Conservation (phyloP, 1,284 basidiomycete genomes). For the Quambalaria eucalypti region DNA sequence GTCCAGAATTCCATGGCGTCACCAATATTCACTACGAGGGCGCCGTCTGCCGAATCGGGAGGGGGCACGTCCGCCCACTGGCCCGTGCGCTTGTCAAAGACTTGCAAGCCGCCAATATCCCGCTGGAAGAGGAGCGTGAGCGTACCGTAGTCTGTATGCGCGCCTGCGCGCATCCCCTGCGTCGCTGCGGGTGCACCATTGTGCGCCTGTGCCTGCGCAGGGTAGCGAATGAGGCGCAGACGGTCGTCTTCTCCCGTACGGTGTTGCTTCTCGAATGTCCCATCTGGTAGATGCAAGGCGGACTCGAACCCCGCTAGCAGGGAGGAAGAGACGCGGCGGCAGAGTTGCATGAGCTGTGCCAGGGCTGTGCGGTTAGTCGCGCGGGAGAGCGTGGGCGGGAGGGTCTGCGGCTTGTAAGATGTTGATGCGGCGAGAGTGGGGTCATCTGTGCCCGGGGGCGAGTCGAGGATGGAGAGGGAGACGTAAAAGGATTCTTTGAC, state of each 20-base stretch:
- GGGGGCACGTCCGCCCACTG: constrained; percentile 63
- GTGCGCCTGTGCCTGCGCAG: constrained; percentile 6
- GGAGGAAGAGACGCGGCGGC: constrained; percentile 15
- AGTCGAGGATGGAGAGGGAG: constrained; percentile 2
- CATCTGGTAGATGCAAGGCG: constrained; percentile 14
- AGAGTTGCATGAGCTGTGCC: constrained; percentile 17
- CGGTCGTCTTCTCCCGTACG: constrained; percentile 25
- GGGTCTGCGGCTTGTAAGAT: constrained; percentile 4
- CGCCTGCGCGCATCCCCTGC: constrained; percentile 27
- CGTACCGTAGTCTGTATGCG: constrained; percentile 63
- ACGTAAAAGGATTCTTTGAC: constrained; percentile 39
- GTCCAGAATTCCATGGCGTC: constrained; percentile 57
- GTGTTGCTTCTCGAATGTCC: constrained; percentile 16
- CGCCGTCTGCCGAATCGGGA: constrained; percentile 67
- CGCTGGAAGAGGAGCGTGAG: constrained; percentile 78
- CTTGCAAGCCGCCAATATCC: constrained; percentile 71
- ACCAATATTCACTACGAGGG: constrained; percentile 73
- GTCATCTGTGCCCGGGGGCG: background rate
- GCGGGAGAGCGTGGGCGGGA: constrained; percentile 14
- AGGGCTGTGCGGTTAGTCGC: constrained; percentile 6
- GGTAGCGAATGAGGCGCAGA: constrained; percentile 34
- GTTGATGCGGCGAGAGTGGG: too few species aligned
- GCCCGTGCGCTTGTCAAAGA: constrained; percentile 50
- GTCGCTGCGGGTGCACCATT: constrained; percentile 5
- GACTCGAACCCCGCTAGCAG: constrained; percentile 23